Evolutionary conservation across 805 yeast species (phyloP), one percentile per base, ranked within the genome.

Genomic region (Candida peoriensis): DNA sequence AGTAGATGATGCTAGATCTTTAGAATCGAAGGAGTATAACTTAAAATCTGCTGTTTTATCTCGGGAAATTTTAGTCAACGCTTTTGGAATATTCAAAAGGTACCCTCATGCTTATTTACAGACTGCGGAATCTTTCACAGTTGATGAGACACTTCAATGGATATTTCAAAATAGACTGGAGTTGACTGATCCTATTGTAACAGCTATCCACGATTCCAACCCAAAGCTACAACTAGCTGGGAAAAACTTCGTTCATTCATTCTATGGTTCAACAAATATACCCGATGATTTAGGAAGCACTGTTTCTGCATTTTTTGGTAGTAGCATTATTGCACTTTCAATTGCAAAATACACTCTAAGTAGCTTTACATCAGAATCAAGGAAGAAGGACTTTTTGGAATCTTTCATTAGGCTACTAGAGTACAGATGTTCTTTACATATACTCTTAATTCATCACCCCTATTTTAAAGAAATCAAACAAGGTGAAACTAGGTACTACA

Each of bases 341-440:
- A 44, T 71, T 22, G 55, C 72, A 0, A 56, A 57, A n/a, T 54
- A 55, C 4, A 40, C 64, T 10, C 47, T 60, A 22, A 61, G 54
- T 36, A 38, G 46, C 21, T 52, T 50, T 23, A 39, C 61, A 5
- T 46, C 52, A 11, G 60, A 51, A 22, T 26, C 46, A 32, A 50
- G 58, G 41, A 42, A 57, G 41, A 66, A 65, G 13, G 53, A 57
- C 21, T 35, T 65, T 5, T 42, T 72, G 33, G 66, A 60, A 32
- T 55, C 68, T 18, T 46, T 70, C 21, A 60, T 62, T 6, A 57
- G 60, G 27, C 60, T 64, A 32, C 39, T 74, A 35, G 66, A 69
- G 27, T 50, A 57, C 33, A 50, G 72, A 34, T 33, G 55, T 8
- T 47, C 44, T 20, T 43, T 70, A 13, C 55, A 57, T 7, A 44